Evolutionary conservation across 2,329 filamentous ascomycete genomes (phyloP).

Genomic region (Trichoderma guizhouense): DNA sequence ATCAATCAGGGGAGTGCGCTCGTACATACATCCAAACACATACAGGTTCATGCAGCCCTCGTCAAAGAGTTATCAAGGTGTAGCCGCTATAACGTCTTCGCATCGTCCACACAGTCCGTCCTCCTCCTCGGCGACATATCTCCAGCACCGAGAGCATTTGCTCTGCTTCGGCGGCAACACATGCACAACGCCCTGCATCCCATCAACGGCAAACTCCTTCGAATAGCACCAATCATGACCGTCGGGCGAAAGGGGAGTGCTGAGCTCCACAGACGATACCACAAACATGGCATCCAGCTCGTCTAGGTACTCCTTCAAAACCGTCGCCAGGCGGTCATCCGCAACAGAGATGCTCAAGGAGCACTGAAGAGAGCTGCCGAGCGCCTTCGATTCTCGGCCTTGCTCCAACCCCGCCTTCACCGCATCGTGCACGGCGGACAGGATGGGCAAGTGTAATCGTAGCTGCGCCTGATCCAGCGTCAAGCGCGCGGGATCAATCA

Average conservation of each 20-base stretch:
- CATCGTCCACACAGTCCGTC: constrained; percentile 71
- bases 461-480: constrained; percentile 38
- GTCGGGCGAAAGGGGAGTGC: constrained; percentile 29
- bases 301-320: constrained; percentile 40
- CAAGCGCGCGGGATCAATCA: constrained; percentile 42
- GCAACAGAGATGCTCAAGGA: constrained; percentile 58
- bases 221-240: constrained; percentile 40
- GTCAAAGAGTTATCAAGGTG: neutral
- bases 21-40: neutral
- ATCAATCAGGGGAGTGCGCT: neutral
- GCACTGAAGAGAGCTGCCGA: constrained; percentile 80
- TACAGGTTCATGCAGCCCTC: neutral
- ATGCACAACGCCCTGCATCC: constrained; percentile 37
- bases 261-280: constrained; percentile 60
- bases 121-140: constrained; percentile 67
- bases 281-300: constrained; percentile 66
- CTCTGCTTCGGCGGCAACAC: constrained; percentile 48
- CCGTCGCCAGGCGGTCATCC: constrained; percentile 30
- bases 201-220: constrained; percentile 42
- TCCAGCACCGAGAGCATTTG: constrained; percentile 91
- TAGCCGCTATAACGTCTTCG: constrained; percentile 49
- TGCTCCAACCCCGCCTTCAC: constrained; percentile 75
- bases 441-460: constrained; percentile 41
- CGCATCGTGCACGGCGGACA: constrained; percentile 58
- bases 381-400: constrained; percentile 65